phyloP scores from a whole-genome alignment of 257 asterid species.

The Parsonsia alboflavescens region DNA sequence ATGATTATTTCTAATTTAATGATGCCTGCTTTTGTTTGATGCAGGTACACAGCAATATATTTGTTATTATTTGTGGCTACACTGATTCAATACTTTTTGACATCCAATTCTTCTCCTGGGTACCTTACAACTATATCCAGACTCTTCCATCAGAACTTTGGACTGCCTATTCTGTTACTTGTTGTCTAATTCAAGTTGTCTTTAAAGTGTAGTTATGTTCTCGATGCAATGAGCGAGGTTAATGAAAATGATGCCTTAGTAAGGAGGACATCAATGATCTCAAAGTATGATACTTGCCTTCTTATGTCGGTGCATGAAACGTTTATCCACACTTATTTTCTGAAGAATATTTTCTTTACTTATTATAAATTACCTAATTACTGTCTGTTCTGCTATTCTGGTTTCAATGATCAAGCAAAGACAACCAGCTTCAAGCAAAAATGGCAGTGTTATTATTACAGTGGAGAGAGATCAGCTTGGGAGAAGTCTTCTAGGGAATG shows the following conservation, averaged over 20 bases:
- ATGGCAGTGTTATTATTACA: conserved; percentile 58
- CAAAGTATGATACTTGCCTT: conserved; percentile 62
- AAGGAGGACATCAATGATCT: conserved; percentile 45
- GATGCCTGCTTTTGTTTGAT: conserved; percentile 16
- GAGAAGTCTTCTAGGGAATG: conserved; percentile 44
- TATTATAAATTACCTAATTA: conserved; percentile 35
- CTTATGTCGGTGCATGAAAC: conserved; percentile 16
- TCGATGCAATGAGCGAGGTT: conserved; percentile 71
- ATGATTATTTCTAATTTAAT: neutral
- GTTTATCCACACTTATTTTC: neutral
- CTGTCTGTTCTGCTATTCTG: conserved; percentile 25
- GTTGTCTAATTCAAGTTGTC: conserved; percentile 12
- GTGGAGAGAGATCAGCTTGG: conserved; percentile 44
- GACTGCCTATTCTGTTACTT: conserved; percentile 3
- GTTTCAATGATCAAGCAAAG: conserved; percentile 87
- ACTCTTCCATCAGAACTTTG: neutral
- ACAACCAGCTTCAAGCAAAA: conserved; percentile 96
- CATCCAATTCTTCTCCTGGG: conserved; percentile 94
- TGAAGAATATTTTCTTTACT: neutral
- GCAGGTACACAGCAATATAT: conserved; percentile 70
- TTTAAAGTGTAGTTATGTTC: conserved; percentile 54
- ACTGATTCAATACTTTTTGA: conserved; percentile 72
- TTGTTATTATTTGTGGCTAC: conserved; percentile 57
- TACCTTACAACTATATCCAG: conserved; percentile 25
- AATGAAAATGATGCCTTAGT: conserved; percentile 65